Evolutionary conservation across 257 asterid genomes (phyloP).

Genomic region (Cynanchum wilfordii): DNA sequence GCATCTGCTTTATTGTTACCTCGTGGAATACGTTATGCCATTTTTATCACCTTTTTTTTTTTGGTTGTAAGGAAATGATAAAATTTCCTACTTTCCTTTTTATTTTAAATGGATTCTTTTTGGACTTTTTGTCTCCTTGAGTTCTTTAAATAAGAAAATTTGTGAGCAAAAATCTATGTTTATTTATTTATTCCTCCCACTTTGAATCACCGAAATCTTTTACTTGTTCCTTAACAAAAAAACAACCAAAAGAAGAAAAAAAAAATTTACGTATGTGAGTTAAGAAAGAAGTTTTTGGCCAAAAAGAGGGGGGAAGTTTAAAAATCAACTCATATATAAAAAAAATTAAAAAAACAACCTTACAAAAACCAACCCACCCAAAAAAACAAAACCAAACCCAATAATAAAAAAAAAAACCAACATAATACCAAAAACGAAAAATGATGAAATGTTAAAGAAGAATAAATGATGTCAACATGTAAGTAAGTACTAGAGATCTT

Average conservation of each 20-base stretch:
- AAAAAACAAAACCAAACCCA: too few relatives aligned
- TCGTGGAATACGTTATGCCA: background rate
- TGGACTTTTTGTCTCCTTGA: background rate
- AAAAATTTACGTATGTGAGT: too few relatives aligned
- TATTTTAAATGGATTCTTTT: background rate
- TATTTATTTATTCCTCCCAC: background rate
- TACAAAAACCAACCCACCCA: too few relatives aligned
- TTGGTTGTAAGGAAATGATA: background rate
- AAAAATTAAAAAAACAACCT: too few relatives aligned
- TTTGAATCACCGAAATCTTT: background rate
- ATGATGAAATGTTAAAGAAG: background rate
- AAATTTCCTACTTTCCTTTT: background rate
- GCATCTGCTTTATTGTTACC: slow-evolving; percentile 1
- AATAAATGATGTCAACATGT: background rate
- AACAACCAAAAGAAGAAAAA: too few relatives aligned
- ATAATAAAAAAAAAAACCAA: too few relatives aligned
- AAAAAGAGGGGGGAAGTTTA: too few relatives aligned
- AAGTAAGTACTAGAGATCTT: background rate
- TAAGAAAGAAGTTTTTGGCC: too few relatives aligned
- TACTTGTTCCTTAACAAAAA: background rate
- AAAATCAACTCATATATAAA: too few relatives aligned
- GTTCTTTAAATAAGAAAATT: background rate
- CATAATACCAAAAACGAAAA: too few relatives aligned
- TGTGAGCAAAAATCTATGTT: background rate
- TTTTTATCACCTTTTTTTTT: background rate